These are phyloP conservation scores for Lecanosticta acicola DNA, from an alignment of 2,329 filamentous ascomycete genomes.

Conservation along the genomic window DNA sequence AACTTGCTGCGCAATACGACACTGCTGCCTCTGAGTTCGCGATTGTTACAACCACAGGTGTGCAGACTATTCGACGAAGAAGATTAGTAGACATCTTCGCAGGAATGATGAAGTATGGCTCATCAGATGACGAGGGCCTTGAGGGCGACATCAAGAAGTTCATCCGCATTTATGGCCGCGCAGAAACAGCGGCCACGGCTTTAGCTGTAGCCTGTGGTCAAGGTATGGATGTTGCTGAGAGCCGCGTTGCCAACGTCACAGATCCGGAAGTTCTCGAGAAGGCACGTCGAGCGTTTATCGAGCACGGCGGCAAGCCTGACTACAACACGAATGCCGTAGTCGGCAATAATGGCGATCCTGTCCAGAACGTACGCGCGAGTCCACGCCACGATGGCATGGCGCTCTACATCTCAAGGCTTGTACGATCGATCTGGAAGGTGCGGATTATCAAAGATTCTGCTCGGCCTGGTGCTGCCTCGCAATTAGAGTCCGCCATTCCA, in stretches of 20 bases:
- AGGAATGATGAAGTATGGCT: conserved; percentile 60
- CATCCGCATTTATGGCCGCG: conserved; percentile 76
- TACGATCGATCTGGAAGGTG: conserved; percentile 82
- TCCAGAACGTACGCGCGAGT: conserved; percentile 81
- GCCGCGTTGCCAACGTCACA: conserved; percentile 62
- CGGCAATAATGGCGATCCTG: conserved; percentile 55
- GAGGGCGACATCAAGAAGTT: conserved; percentile 80
- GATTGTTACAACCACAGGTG: conserved; percentile 82
- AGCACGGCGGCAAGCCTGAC: conserved; percentile 81
- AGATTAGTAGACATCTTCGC: conserved; percentile 91
- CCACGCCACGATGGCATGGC: conserved; percentile 84
- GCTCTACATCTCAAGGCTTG: conserved; percentile 79
- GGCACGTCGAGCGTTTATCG: conserved; percentile 82
- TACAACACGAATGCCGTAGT: conserved; percentile 67
- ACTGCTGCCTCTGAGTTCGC: conserved; percentile 75
- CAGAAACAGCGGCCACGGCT: conserved; percentile 83
- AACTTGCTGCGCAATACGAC: conserved; percentile 94
- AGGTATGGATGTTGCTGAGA: conserved; percentile 72
- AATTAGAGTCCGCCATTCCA: conserved; percentile 62
- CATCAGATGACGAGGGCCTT: conserved; percentile 68
- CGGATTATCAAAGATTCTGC: conserved; percentile 58
- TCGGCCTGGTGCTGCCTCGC: conserved; percentile 53
- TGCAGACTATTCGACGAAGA: conserved; percentile 78
- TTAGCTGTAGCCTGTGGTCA: conserved; percentile 93
- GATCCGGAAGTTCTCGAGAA: conserved; percentile 82